Conservation (phyloP, 768 basidiomycete species). For the Boletus rubroflammeus region DNA sequence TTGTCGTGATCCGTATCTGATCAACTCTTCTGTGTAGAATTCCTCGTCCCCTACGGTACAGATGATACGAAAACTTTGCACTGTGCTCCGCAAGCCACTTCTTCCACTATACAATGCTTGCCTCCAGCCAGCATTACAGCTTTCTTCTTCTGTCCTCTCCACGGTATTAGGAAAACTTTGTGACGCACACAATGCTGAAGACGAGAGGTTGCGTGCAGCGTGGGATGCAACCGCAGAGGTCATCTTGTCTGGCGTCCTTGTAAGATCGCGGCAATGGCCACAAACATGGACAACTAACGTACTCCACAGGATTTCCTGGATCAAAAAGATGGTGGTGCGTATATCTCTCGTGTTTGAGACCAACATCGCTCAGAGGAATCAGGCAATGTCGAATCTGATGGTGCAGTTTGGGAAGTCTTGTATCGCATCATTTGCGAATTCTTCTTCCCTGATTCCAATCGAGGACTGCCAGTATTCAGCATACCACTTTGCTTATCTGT, state of each 20-base stretch:
- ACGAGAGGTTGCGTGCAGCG: slow-evolving; percentile 19
- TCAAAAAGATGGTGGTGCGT: slow-evolving; percentile 18
- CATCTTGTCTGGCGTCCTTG: slow-evolving; percentile 53
- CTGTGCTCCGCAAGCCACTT: slow-evolving; percentile 41
- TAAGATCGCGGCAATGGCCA: slow-evolving; percentile 21
- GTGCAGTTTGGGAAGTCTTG: slow-evolving; percentile 25
- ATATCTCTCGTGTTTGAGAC: neutral
- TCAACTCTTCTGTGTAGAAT: slow-evolving; percentile 31
- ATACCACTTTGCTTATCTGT: slow-evolving; percentile 26
- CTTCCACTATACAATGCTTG: slow-evolving; percentile 43
- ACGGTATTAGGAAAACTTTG: slow-evolving; percentile 39
- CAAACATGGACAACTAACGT: slow-evolving; percentile 12
- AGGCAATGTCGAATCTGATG: slow-evolving; percentile 22
- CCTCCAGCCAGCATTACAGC: slow-evolving; percentile 38
- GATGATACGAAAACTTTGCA: slow-evolving; percentile 36
- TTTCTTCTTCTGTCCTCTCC: slow-evolving; percentile 40
- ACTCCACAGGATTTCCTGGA: slow-evolving; percentile 23
- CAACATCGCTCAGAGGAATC: neutral
- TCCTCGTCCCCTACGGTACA: slow-evolving; percentile 36
- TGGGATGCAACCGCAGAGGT: slow-evolving; percentile 49
- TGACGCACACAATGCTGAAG: slow-evolving; percentile 18
- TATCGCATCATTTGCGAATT: slow-evolving; percentile 36
- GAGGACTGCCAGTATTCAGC: slow-evolving; percentile 19
- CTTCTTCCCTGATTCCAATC: slow-evolving; percentile 31
- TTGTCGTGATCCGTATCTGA: neutral